Conservation (phyloP, 495 filamentous ascomycete genomes). For the Monascus purpureus region DNA sequence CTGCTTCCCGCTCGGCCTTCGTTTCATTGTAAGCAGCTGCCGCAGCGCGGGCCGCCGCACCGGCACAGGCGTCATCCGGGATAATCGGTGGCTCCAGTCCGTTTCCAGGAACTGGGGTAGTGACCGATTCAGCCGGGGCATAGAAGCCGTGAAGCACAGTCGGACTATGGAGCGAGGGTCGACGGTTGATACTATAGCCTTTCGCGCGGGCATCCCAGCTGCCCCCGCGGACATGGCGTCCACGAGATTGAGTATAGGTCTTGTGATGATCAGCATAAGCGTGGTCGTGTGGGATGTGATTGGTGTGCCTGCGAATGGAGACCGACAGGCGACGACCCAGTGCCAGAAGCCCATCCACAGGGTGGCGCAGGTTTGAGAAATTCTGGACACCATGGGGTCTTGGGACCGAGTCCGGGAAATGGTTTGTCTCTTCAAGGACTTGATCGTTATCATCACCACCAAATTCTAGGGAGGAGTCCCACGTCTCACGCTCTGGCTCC, state of each 20-base stretch:
- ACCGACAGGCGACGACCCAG: slow-evolving; percentile 32
- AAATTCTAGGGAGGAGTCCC: background rate
- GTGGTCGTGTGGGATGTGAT: slow-evolving; percentile 14
- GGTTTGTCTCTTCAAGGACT: slow-evolving; percentile 23
- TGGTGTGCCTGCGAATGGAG: slow-evolving; percentile 27
- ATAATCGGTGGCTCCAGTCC: slow-evolving; percentile 27
- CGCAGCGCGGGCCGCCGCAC: slow-evolving; percentile 56
- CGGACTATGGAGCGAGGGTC: slow-evolving; percentile 25
- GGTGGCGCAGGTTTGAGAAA: slow-evolving; percentile 32
- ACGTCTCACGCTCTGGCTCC: background rate
- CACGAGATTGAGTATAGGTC: slow-evolving; percentile 2
- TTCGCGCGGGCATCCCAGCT: slow-evolving; percentile 12
- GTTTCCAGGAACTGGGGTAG: slow-evolving; percentile 23
- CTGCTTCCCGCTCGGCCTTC: slow-evolving; percentile 22
- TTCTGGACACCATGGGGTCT: slow-evolving; percentile 28
- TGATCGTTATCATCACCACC: slow-evolving; percentile 12
- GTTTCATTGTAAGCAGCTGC: slow-evolving; percentile 51
- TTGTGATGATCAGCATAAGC: background rate
- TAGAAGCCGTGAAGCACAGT: slow-evolving; percentile 25
- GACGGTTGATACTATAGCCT: slow-evolving; percentile 21
- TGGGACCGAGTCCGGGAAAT: slow-evolving; percentile 20
- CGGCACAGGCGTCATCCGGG: slow-evolving; percentile 34
- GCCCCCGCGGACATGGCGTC: slow-evolving; percentile 8
- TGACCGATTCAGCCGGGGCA: slow-evolving; percentile 17
- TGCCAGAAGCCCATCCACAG: slow-evolving; percentile 30